Evolutionary conservation across 495 filamentous ascomycete genomes (phyloP).

Genomic region (Neurospora terricola): DNA sequence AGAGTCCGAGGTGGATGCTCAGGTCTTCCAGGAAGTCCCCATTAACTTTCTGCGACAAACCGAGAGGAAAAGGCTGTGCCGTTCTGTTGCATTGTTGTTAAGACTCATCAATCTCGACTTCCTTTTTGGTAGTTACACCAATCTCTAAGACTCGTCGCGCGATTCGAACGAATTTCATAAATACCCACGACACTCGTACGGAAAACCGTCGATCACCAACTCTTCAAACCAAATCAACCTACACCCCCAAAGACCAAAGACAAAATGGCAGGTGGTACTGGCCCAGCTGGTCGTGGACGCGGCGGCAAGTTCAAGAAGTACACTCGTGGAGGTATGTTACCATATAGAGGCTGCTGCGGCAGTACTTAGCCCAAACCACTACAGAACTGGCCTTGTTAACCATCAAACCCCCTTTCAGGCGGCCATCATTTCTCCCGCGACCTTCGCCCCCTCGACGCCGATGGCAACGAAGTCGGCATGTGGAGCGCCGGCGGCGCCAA

Average conservation of each 20-base stretch:
- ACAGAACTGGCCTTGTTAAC: neutral
- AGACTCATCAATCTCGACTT: neutral
- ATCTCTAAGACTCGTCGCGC: constrained; percentile 8
- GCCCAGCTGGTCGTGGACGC: constrained; percentile 51
- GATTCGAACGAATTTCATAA: neutral
- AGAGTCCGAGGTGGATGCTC: neutral
- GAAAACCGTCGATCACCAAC: constrained; percentile 5
- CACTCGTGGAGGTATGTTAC: constrained; percentile 68
- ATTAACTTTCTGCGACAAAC: neutral
- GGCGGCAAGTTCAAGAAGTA: constrained; percentile 93
- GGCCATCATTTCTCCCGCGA: constrained; percentile 92
- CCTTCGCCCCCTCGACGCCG: constrained; percentile 72
- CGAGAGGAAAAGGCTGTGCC: neutral
- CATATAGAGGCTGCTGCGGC: neutral
- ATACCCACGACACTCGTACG: neutral
- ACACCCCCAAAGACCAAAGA: constrained; percentile 4
- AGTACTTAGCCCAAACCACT: neutral
- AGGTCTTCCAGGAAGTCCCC: neutral
- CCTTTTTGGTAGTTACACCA: constrained; percentile 1
- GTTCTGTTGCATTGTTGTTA: neutral
- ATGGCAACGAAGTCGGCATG: constrained; percentile 69
- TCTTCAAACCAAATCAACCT: neutral
- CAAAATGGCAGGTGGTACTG: constrained; percentile 53
- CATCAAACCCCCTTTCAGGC: constrained; percentile 39
- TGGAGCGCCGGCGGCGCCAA: constrained; percentile 46